phyloP scores from a whole-genome alignment of 352 stramenopile species.

The Phytophthora rubi region DNA sequence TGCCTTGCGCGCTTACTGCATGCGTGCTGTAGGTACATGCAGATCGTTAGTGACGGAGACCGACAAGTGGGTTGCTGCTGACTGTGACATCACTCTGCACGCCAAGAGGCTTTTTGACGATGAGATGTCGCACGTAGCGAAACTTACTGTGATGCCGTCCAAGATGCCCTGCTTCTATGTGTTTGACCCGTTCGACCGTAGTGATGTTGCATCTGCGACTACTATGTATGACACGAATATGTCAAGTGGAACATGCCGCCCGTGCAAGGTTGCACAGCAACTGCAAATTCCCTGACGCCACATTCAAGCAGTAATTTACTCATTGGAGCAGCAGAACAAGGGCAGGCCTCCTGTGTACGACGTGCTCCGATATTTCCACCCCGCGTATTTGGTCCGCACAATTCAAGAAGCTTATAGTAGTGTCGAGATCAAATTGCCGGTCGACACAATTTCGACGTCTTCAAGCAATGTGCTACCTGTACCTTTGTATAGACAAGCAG shows the following conservation, averaged over 20 bases:
- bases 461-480: too few relatives aligned
- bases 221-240: background rate
- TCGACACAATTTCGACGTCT: background rate
- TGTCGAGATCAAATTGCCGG: background rate
- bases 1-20: too few relatives aligned
- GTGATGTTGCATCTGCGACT: background rate
- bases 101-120: too few relatives aligned
- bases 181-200: background rate
- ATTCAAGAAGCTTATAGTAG: background rate
- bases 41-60: too few relatives aligned
- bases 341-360: background rate
- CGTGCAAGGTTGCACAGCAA: background rate
- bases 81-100: too few relatives aligned
- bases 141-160: too few relatives aligned
- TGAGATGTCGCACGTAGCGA: too few relatives aligned
- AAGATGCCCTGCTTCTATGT: background rate
- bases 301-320: background rate
- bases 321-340: background rate
- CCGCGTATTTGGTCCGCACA: background rate
- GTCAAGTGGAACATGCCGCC: background rate
- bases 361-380: background rate
- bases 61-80: too few relatives aligned
- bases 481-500: too few relatives aligned
- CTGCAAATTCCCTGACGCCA: background rate
- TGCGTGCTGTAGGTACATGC: too few relatives aligned